Percentiles rank a stretch among this genome's conserved stretches.
phyloP scores from a whole-genome alignment of 495 filamentous ascomycete species.

The Penicillium subrubescens region DNA sequence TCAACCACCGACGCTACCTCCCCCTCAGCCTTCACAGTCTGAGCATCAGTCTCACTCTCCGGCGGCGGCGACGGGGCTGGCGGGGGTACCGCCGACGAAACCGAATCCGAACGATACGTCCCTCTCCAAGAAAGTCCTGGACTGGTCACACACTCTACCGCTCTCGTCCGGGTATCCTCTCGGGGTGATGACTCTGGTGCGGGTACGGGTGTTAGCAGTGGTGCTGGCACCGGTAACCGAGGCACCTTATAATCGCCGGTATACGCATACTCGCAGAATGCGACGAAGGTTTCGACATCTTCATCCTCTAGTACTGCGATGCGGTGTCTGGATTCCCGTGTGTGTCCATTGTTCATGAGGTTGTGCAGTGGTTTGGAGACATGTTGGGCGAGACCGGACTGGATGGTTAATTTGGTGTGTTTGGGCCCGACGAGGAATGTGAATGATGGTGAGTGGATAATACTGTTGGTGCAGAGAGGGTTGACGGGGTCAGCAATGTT shows the following conservation, averaged over 20 bases:
- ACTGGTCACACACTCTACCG: slow-evolving; percentile 13
- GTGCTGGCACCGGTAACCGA: neutral
- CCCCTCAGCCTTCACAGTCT: neutral
- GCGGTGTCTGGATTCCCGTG: slow-evolving; percentile 46
- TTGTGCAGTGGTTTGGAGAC: slow-evolving; percentile 50
- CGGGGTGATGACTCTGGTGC: neutral
- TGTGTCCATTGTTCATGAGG: slow-evolving; percentile 49
- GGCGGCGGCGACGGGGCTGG: slow-evolving; percentile 32
- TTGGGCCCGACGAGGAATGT: slow-evolving; percentile 53
- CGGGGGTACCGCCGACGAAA: slow-evolving; percentile 26
- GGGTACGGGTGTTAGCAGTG: neutral
- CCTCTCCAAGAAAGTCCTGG: slow-evolving; percentile 23
- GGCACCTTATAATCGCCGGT: slow-evolving; percentile 49
- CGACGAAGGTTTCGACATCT: slow-evolving; percentile 49
- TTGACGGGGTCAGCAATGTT: slow-evolving; percentile 1
- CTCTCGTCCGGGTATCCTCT: slow-evolving; percentile 15
- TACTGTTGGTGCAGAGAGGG: slow-evolving; percentile 28
- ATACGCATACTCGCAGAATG: slow-evolving; percentile 54
- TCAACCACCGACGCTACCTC: neutral
- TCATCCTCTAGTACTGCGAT: slow-evolving; percentile 48
- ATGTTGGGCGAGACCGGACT: slow-evolving; percentile 49
- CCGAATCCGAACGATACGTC: slow-evolving; percentile 25
- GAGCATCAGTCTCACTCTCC: slow-evolving; percentile 18
- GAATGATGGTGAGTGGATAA: slow-evolving; percentile 46
- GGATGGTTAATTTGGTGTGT: slow-evolving; percentile 49